These are phyloP conservation scores for Candida nemodendra DNA, from an alignment of 805 yeast species.

Conservation along the genomic window DNA sequence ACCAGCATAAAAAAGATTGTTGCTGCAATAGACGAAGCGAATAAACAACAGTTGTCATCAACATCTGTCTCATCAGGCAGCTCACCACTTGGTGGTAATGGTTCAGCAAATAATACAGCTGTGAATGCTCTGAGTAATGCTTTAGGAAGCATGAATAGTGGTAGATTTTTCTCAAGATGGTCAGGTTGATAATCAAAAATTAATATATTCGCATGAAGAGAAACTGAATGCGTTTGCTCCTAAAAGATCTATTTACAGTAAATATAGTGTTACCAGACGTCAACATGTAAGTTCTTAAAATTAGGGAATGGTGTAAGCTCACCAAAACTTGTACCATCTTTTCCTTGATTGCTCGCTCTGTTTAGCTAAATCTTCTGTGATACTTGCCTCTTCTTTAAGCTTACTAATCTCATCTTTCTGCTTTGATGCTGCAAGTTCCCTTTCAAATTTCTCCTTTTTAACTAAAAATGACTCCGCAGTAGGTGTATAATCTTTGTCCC, in stretches of 20 bases:
- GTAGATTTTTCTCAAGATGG: constrained; percentile 16
- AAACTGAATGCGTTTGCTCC: no score
- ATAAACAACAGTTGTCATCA: constrained; percentile 43
- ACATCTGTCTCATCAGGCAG: constrained; percentile 15
- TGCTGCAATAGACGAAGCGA: constrained; percentile 74
- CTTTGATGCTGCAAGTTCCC: constrained; percentile 42
- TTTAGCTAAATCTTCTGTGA: constrained; percentile 30
- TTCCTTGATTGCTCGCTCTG: constrained; percentile 31
- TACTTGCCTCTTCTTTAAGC: constrained; percentile 39
- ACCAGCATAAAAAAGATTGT: constrained; percentile 82
- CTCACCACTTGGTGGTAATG: constrained; percentile 29
- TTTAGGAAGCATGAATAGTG: constrained; percentile 7
- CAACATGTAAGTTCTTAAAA: no score
- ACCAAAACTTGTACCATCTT: constrained; percentile 29
- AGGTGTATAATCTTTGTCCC: constrained; percentile 46
- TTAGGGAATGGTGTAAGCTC: background rate
- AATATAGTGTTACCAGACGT: background rate
- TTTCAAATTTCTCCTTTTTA: constrained; percentile 45
- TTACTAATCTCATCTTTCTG: constrained; percentile 39
- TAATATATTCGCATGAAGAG: no score
- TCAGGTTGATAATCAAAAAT: constrained; percentile 10
- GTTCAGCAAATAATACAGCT: constrained; percentile 3
- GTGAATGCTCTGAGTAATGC: constrained; percentile 10
- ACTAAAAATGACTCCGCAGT: constrained; percentile 37
- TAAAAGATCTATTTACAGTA: constrained; percentile 1